Conservation (phyloP, 148 eudicot species). For the Mesembryanthemum crystallinum region DNA sequence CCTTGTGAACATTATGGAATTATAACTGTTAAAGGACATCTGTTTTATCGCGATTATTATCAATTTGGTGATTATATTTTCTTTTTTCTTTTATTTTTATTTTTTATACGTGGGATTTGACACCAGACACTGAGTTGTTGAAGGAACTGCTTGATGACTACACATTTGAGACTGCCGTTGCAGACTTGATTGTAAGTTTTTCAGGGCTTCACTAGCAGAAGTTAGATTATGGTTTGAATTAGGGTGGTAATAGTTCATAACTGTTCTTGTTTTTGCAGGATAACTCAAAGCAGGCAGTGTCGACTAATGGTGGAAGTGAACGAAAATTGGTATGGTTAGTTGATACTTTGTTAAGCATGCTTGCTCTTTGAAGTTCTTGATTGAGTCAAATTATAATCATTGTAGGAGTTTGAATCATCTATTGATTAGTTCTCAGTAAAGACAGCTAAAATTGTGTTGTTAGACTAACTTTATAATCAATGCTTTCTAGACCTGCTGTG, state of each 20-base stretch:
- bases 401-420: background rate
- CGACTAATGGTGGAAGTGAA: slow-evolving; percentile 44
- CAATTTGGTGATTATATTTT: background rate
- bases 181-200: slow-evolving; percentile 69
- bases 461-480: background rate
- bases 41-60: background rate
- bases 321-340: slow-evolving; percentile 52
- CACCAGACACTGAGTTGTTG: slow-evolving; percentile 68
- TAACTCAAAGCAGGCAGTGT: slow-evolving; percentile 80
- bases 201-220: background rate
- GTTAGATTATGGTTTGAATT: background rate
- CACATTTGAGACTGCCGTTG: slow-evolving; percentile 72
- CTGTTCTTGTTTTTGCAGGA: slow-evolving; percentile 42
- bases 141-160: slow-evolving; percentile 69
- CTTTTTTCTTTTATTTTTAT: background rate
- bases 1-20: slow-evolving; percentile 22
- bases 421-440: background rate
- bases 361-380: background rate
- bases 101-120: slow-evolving; percentile 86
- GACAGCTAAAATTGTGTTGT: background rate
- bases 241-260: background rate
- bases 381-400: background rate
- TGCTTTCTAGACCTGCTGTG: background rate
- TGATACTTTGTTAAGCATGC: background rate
- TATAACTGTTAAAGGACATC: background rate